Base-by-base conservation (phyloP, 768 basidiomycete species). In the Auricularia heimuer region DNA sequence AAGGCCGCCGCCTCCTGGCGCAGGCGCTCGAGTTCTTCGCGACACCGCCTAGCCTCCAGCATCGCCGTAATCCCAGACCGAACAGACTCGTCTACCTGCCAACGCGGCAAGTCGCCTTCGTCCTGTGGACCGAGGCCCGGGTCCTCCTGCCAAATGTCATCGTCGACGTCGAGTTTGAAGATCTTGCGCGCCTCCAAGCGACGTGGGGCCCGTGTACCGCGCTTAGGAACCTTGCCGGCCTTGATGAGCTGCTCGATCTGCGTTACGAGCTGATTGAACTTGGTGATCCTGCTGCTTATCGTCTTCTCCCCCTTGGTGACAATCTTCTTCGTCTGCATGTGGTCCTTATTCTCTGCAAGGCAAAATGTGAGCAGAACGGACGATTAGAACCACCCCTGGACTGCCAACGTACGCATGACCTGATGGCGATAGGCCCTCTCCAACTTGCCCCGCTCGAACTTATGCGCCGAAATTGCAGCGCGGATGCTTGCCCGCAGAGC, bases 111-210 rank as follows among this genome's bases (percentile, higher is more conserved):
- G 14, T 14, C 12, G 29, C 14, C 56, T 35, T 60, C 56, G 56
- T 60, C 56, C 18, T 60, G 56, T 33, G 56, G 56, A 6, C 56
- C 56, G 10, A 60, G 24, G 7, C 56, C 56, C 6, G 56, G 56
- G 56, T 60, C 56, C 34, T 60, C 56, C 18, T 60, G 56, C 56
- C 56, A 60, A 7, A 60, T 60, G 4, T 60, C 56, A 34, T 60
- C 56, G 56, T 60, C 56, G 11, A 60, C 56, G 34, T 60, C 24
- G 24, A 60, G 56, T 29, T 24, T 14, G 56, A 60, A 60, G 11
- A 60, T 8, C 7, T 60, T 6, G 24, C 18, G 6, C 11, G 29
- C 29, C 8, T 60, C 56, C 6, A 60, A 4, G 10, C 56, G 56
- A 4, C 56, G 56, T 7, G 56, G 56, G 4, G 56, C 10, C 4